Conservation (phyloP, 495 filamentous ascomycete species). For the Neurospora sp. region DNA sequence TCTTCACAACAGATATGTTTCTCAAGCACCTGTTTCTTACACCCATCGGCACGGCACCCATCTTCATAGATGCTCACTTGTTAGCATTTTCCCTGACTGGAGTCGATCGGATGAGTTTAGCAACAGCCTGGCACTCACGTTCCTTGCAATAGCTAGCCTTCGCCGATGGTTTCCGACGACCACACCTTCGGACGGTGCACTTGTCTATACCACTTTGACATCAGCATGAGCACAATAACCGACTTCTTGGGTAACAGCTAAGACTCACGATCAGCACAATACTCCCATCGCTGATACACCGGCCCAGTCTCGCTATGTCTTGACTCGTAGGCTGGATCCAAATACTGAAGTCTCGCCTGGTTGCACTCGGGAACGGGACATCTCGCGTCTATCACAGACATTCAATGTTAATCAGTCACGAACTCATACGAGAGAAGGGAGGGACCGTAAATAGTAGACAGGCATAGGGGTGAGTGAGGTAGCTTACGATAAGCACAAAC, state of each 20-base stretch:
- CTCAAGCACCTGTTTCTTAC: conserved; percentile 10
- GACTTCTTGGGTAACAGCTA: not conserved
- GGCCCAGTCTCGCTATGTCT: conserved; percentile 3
- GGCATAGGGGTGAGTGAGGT: not conserved
- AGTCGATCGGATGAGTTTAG: not conserved
- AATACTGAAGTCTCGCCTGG: conserved; percentile 15
- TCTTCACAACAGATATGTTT: conserved; percentile 14
- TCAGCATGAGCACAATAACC: not conserved
- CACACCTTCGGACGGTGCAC: conserved; percentile 12
- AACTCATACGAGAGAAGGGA: not conserved
- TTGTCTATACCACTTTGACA: conserved; percentile 13
- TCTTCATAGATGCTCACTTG: not conserved
- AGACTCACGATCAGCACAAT: conserved; percentile 19
- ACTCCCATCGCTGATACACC: conserved; percentile 13
- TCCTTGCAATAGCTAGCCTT: conserved; percentile 7
- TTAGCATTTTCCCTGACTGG: not conserved
- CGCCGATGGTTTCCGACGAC: not conserved
- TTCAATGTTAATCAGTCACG: not conserved
- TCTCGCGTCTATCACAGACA: conserved; percentile 8
- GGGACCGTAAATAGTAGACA: not conserved
- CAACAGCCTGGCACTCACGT: conserved; percentile 9
- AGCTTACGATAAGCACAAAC: conserved; percentile 18
- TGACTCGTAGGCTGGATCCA: conserved; percentile 14
- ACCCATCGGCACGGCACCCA: conserved; percentile 15
- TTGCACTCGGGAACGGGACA: conserved; percentile 15